phyloP scores from a whole-genome alignment of 2,329 filamentous ascomycete species.

The Colletotrichum aenigma region DNA sequence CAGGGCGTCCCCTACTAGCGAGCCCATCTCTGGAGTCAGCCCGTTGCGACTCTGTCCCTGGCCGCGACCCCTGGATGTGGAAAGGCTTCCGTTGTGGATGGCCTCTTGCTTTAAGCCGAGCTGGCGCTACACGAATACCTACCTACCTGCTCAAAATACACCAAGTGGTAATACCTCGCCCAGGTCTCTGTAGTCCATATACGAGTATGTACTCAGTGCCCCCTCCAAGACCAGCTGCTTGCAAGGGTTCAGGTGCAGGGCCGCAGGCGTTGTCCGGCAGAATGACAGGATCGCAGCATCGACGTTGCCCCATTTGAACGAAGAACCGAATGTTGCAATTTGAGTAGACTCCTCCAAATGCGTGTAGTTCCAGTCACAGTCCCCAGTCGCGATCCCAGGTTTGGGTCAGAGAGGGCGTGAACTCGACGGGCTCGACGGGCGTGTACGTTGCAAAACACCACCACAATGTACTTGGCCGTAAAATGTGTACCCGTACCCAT shows the following conservation, averaged over 20 bases:
- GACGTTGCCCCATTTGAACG: slow-evolving; percentile 12
- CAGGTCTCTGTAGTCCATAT: neutral
- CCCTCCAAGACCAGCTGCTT: neutral
- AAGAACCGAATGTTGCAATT: slow-evolving; percentile 21
- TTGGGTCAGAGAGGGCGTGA: neutral
- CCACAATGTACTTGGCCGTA: neutral
- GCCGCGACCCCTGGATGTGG: slow-evolving; percentile 12
- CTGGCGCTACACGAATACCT: neutral
- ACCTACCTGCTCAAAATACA: neutral
- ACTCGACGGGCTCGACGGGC: neutral
- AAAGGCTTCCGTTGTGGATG: slow-evolving; percentile 20
- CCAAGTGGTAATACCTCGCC: neutral
- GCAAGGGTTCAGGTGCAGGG: slow-evolving; percentile 1
- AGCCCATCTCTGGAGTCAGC: slow-evolving; percentile 19
- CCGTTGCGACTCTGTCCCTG: slow-evolving; percentile 20
- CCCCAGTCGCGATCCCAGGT: neutral
- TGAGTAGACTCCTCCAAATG: slow-evolving; percentile 11
- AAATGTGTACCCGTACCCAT: neutral
- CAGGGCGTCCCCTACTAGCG: slow-evolving; percentile 13
- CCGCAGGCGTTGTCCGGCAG: slow-evolving; percentile 2
- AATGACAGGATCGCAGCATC: slow-evolving; percentile 14
- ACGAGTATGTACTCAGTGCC: neutral
- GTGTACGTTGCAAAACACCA: neutral
- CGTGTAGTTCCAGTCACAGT: neutral
- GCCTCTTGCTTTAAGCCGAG: slow-evolving; percentile 14